Base-by-base conservation (phyloP, 1,284 basidiomycete genomes). In the Schizophyllum amplum region DNA sequence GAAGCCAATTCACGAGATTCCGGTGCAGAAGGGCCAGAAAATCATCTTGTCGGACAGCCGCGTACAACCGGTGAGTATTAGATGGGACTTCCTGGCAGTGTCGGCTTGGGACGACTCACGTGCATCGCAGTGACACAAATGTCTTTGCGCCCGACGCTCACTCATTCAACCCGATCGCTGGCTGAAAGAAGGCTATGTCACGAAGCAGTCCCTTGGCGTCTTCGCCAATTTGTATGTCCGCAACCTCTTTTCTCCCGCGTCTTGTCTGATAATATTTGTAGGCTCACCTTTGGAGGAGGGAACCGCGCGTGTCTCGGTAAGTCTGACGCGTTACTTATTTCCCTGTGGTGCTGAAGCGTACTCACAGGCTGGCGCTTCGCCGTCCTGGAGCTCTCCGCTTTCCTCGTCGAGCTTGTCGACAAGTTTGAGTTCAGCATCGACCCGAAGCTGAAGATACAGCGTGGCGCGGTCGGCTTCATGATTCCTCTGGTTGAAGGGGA, bases 111-210 rank as follows among this genome's bases (percentile, higher is more conserved):
- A n/a, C n/a, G n/a, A n/a, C n/a, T n/a, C n/a, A n/a, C n/a, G n/a
- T n/a, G n/a, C n/a, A n/a, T n/a, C n/a, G n/a, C n/a, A n/a, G n/a
- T n/a, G n/a, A n/a, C n/a, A n/a, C 72, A 22, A 23, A 22, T 23
- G 17, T 82, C 1, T 83, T 78, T 70, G 80, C 80, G 0, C 65
- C 71, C 13, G 77, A 83, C 59, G 74, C 81, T 2, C 67, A 80
- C 53, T 61, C 64, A n/a, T 84, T 75, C 66, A 75, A 80, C 56
- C 81, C 5, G 71, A 77, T 20, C 76, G 80, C n/a, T 82, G 81
- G 74, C 64, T 79, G 52, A 60, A 46, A 63, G 64, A 6, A 62
- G 64, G 21, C 67, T 68, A n/a, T 75, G 72, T 61, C 22, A 22
- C 17, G 46, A 61, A 5, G 63, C 70, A 22, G 68, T 46, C 73